Base-by-base conservation (phyloP, 768 basidiomycete species). In the Lactarius sanguifluus region DNA sequence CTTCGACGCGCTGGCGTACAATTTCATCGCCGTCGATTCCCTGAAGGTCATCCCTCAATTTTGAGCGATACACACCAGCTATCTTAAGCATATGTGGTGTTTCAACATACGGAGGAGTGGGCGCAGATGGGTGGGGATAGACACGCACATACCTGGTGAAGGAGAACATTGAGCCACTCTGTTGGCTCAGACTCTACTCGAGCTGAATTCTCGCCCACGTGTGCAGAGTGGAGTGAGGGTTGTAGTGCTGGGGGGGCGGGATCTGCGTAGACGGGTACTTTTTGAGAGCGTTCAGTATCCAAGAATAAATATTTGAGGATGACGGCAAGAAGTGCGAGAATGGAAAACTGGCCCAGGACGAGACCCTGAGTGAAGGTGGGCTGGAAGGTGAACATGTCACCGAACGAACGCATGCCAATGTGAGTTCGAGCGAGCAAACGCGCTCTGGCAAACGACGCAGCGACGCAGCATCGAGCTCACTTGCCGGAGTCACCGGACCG, bases 291-390 rank as follows among this genome's bases (percentile, higher is more conserved):
- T 65, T 83, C 79, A 32, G 91, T 86, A 71, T 97, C 93, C 69
- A 99, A 88, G 74, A 99, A 97, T 64, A 98, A 87, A 79, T 97
- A 98, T 74, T 92, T 92, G 77, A 99, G 86, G 74, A 99, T 85
- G 68, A 95, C 79, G 57, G 81, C 82, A 34, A 92, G 82, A 57
- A 96, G 82, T 59, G 90, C 72, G 54, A 94, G 80, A 71, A 99
- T 89, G 30, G 94, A 96, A 25, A 93, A 81, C 76, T 98, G 96
- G 64, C 96, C 96, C 54, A 98, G 78, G 45, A 99, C 80, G 41
- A 99, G 85, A 18, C 96, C 96, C 75, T 98, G 96, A 0, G 96
- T 97, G 78, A 99, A 99, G 1, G 93, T 95, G 25, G 90, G 92
- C 71, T 90, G 86, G 52, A 92, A 80, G 41, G 88, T 87, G 71